A percentile compares a stretch with the other conserved stretches of the same genome.
Conservation (phyloP, 345 rosid genomes). For the Acer campestre region DNA sequence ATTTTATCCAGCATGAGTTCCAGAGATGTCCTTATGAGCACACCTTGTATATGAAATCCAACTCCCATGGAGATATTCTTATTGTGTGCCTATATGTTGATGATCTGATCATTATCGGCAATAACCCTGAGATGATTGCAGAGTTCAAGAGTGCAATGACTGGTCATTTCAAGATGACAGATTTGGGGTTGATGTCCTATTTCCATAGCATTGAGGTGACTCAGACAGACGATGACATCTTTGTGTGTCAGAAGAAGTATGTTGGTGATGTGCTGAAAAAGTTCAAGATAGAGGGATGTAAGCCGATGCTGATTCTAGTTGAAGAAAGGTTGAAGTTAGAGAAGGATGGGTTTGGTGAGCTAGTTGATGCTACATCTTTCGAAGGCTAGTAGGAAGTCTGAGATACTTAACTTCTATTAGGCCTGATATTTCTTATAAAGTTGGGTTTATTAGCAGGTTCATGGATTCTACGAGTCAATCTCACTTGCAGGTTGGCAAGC, state of each 20-base stretch:
- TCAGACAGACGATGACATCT: too few relatives aligned
- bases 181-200: neutral
- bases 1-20: neutral
- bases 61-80: neutral
- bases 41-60: neutral
- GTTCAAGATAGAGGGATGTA: slow-evolving; percentile 11
- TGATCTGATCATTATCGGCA: neutral
- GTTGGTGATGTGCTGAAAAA: neutral
- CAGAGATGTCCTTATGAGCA: neutral
- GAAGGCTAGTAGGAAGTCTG: slow-evolving; percentile 2
- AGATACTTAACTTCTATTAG: neutral
- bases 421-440: neutral
- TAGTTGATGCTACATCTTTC: neutral
- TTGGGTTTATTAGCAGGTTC: slow-evolving; percentile 8
- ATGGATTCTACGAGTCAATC: slow-evolving; percentile 7
- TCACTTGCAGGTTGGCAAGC: neutral
- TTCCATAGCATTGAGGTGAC: too few relatives aligned
- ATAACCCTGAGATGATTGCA: neutral
- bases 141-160: neutral
- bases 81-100: slow-evolving; percentile 4
- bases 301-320: neutral
- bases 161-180: slow-evolving; percentile 5
- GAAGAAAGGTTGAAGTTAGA: slow-evolving; percentile 8
- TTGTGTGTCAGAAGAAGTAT: neutral
- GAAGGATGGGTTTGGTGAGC: neutral